These are phyloP conservation scores for Verticillium alfalfae DNA, from an alignment of 2,329 filamentous ascomycete genomes.

Conservation along the genomic window DNA sequence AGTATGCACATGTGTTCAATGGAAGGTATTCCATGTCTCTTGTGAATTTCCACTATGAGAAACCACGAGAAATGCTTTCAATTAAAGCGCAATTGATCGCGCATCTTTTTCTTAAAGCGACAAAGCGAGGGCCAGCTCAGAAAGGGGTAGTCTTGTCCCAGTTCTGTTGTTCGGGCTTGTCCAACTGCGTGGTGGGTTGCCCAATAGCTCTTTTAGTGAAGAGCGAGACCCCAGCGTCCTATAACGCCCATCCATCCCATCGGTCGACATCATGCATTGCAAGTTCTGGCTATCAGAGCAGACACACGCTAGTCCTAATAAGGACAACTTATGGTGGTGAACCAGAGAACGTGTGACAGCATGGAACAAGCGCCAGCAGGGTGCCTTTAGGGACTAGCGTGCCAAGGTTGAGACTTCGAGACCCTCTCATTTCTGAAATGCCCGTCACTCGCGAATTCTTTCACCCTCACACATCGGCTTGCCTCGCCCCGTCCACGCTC, in stretches of 20 bases:
- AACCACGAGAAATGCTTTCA: not conserved
- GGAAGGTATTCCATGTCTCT: not conserved
- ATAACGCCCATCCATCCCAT: not conserved
- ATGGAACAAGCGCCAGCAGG: constrained; percentile 3
- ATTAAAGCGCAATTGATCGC: not conserved
- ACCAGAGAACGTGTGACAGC: constrained; percentile 7
- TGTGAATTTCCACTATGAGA: not conserved
- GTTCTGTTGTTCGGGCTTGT: not conserved
- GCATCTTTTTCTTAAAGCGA: not conserved
- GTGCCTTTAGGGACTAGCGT: constrained; percentile 7
- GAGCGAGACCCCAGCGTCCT: not conserved
- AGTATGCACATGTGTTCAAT: not conserved
- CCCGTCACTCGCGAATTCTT: not conserved
- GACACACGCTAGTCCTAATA: no score
- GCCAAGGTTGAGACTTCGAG: not conserved
- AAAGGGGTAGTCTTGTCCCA: not conserved
- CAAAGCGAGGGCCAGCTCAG: not conserved
- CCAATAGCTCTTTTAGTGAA: not conserved
- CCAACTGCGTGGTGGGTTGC: not conserved
- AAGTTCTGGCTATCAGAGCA: no score
- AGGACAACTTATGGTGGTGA: not conserved
- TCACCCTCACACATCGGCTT: not conserved
- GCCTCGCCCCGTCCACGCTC: not conserved
- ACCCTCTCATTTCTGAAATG: not conserved
- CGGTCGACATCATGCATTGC: no score